These are phyloP conservation scores for Oxyria digyna DNA, from an alignment of 148 eudicot species.

Conservation along the genomic window DNA sequence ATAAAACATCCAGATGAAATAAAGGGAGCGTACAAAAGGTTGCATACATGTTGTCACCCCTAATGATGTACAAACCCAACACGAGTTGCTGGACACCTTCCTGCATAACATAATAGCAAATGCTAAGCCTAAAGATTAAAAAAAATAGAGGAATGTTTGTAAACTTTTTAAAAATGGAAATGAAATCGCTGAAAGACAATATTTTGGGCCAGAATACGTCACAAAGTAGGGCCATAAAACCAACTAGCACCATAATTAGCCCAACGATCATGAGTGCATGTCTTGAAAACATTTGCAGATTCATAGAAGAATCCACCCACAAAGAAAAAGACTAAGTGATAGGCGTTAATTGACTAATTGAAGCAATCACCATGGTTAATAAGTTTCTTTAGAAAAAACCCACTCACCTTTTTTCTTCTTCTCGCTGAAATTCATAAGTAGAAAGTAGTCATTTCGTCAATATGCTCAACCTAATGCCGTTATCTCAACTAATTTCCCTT, in stretches of 20 bases:
- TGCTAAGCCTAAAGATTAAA: neutral
- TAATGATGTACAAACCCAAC: slow-evolving; percentile 83
- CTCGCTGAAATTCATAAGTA: neutral
- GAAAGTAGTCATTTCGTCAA: neutral
- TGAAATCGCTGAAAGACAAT: neutral
- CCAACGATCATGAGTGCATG: neutral
- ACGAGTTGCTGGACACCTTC: slow-evolving; percentile 95
- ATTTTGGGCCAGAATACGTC: no score
- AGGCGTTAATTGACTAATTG: no score
- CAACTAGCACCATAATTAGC: neutral
- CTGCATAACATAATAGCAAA: slow-evolving; percentile 32
- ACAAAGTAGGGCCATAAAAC: neutral
- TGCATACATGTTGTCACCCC: slow-evolving; percentile 93
- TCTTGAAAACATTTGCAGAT: neutral
- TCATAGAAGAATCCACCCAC: neutral
- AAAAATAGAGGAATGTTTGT: neutral
- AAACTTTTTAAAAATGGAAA: neutral
- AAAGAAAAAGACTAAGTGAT: no score
- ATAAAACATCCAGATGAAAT: neutral
- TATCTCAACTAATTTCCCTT: neutral
- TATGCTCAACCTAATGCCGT: neutral
- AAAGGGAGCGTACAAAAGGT: neutral
- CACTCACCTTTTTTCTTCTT: neutral
- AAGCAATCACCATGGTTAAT: neutral
- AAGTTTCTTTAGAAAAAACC: neutral